Percentiles rank a stretch among this genome's conserved stretches.
These are phyloP conservation scores for Cordyceps cicadae DNA, from an alignment of 2,329 filamentous ascomycete species.

Conservation along the genomic window DNA sequence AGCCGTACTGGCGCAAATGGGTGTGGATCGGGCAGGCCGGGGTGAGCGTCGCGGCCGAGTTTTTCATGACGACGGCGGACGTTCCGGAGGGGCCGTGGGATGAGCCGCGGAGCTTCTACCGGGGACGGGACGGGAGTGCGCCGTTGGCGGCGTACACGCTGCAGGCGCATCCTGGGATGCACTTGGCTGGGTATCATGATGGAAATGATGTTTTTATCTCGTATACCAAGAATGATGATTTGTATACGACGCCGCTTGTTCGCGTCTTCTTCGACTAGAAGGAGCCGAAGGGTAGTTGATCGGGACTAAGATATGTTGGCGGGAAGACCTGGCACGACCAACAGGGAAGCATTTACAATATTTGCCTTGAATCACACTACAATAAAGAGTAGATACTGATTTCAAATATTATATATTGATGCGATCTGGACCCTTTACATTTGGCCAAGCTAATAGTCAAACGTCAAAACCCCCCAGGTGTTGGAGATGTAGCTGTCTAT, in stretches of 20 bases:
- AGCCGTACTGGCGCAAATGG: conserved; percentile 14
- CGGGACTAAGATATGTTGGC: no score
- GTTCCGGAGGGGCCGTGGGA: conserved; percentile 14
- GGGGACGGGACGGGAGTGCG: conserved; percentile 8
- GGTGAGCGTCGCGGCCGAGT: conserved; percentile 16
- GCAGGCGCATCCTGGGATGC: conserved; percentile 13
- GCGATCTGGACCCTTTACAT: not conserved
- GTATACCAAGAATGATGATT: conserved; percentile 10
- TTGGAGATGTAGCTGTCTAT: conserved; percentile 6
- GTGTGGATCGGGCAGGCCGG: conserved; percentile 18
- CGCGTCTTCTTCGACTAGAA: conserved; percentile 7
- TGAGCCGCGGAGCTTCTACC: conserved; percentile 9
- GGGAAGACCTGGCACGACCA: no score
- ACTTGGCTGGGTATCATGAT: conserved; percentile 2
- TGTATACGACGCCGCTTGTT: conserved; percentile 6
- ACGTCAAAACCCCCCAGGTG: not conserved
- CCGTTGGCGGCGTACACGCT: conserved; percentile 10
- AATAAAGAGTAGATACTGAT: no score
- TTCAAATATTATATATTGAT: not conserved
- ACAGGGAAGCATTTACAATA: no score
- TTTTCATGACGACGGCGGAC: conserved; percentile 16
- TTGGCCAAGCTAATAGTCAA: not conserved
- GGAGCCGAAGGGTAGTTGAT: no score
- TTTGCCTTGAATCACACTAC: no score
- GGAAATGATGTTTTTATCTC: conserved; percentile 10